A percentile compares a stretch with the other conserved stretches of the same genome.
phyloP scores from a whole-genome alignment of 805 yeast species.

The Candida michaelii region DNA sequence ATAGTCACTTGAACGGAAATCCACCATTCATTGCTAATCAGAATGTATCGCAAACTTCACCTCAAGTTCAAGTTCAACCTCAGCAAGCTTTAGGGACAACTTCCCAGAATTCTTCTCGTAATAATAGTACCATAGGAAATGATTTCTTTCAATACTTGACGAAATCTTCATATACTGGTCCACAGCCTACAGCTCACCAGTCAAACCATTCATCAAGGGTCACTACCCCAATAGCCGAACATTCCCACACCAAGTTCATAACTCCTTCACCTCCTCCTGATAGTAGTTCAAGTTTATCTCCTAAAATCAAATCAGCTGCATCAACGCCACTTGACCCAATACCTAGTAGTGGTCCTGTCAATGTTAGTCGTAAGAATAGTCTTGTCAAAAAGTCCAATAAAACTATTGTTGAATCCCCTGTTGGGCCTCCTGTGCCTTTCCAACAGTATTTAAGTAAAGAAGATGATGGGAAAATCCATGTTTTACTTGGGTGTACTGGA shows the following conservation, averaged over 20 bases:
- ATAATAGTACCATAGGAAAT: conserved; percentile 12
- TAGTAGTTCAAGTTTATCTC: not conserved
- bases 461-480: conserved; percentile 85
- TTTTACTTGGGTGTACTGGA: conserved; percentile 90
- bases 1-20: too few species aligned
- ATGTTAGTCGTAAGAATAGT: conserved; percentile 16
- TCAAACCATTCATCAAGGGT: conserved; percentile 12
- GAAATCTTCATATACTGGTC: conserved; percentile 1
- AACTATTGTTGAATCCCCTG: conserved; percentile 55
- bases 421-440: conserved; percentile 71
- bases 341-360: conserved; percentile 24
- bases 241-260: conserved; percentile 2
- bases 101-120: conserved; percentile 10
- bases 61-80: conserved; percentile 4
- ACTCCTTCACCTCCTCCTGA: conserved; percentile 23
- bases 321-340: conserved; percentile 3
- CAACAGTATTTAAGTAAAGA: conserved; percentile 67
- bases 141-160: conserved; percentile 15
- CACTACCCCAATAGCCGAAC: conserved; percentile 12
- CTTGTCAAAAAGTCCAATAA: conserved; percentile 40
- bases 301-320: conserved; percentile 6
- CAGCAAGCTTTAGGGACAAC: conserved; percentile 4
- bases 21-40: not conserved
- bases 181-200: conserved; percentile 4
- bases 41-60: not conserved